Evolutionary conservation across 805 yeast genomes (phyloP), one percentile per base, ranked within the genome.

Genomic region (Starmerella riodocensis): DNA sequence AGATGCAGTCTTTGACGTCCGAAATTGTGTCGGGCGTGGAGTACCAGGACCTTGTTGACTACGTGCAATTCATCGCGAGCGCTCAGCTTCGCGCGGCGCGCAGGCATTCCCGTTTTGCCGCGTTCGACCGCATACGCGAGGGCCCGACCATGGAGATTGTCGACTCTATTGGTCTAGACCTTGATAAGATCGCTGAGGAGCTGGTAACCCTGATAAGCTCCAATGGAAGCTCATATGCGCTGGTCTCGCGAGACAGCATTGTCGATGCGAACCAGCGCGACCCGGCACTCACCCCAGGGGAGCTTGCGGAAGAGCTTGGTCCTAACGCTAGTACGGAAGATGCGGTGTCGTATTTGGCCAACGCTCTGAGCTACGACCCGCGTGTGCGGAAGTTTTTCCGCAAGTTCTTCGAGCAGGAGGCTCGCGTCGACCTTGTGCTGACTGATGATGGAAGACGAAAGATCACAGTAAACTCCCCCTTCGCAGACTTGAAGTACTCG

Each of bases 401-500:
- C 73, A 40, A 73, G 81, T 62, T 61, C 65, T 35, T 78, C 76
- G 39, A 72, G 70, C 58, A 64, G 62, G 39, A 70, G 53, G 80
- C 91, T 8, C 67, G 70, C 13, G 70, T 86, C 21, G 78, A 78
- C 56, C 76, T 86, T 9, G 72, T 72, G 13, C 63, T 85, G 33
- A 85, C 97, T 0, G 93, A 85, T 45, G 85, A 84, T 55, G 93
- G 93, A 48, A 70, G 68, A 51, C 66, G 73, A 25, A 76, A 77
- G 49, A 88, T 91, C 43, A 91, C 78, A 49, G 76, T 71, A 38
- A 77, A 76, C 49, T 77, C 86, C 39, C 79, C 85, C 2, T 86
- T 76, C 53, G 84, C 81, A 43, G 94, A 84, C 54, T 77, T 91
- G 62, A 91, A 91, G 56, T 91, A 91, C 60, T 93, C 95, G 18